These are phyloP conservation scores for Collybia nuda DNA, from an alignment of 768 basidiomycete genomes.

Conservation along the genomic window DNA sequence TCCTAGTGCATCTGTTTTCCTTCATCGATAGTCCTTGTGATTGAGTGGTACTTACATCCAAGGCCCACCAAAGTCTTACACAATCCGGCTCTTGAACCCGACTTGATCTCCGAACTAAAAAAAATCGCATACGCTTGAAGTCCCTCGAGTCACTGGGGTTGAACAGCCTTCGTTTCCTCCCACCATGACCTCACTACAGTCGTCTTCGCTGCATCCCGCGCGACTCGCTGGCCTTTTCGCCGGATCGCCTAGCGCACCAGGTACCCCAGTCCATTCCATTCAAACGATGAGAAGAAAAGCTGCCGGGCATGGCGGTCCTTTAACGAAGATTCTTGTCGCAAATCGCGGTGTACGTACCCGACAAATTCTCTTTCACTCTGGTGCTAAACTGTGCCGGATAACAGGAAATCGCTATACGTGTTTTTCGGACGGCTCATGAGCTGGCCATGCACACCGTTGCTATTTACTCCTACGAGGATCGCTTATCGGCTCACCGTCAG, in stretches of 20 bases:
- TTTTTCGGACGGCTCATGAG: conserved; percentile 98
- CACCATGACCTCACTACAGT: conserved; percentile 41
- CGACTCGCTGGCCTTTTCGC: conserved; percentile 73
- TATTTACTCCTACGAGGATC: conserved; percentile 97
- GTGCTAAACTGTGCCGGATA: conserved; percentile 4
- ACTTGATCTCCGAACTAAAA: too few relatives aligned
- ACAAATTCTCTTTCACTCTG: conserved; percentile 6
- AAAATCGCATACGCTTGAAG: too few relatives aligned
- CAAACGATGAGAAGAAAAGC: conserved; percentile 89
- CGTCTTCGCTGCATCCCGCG: conserved; percentile 62
- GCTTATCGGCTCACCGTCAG: conserved; percentile 95
- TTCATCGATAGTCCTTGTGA: too few relatives aligned
- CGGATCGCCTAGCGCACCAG: conserved; percentile 71
- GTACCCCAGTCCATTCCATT: conserved; percentile 88
- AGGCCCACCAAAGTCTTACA: too few relatives aligned
- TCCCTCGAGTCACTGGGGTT: too few relatives aligned
- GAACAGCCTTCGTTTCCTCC: conserved; percentile 11
- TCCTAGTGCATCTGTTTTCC: too few relatives aligned
- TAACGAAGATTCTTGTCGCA: conserved; percentile 91
- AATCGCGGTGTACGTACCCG: conserved; percentile 76
- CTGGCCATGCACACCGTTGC: conserved; percentile 99
- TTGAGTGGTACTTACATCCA: too few relatives aligned
- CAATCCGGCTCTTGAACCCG: too few relatives aligned
- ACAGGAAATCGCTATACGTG: conserved; percentile 99
- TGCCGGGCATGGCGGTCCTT: conserved; percentile 85